Evolutionary conservation across 1,284 basidiomycete species (phyloP).

Genomic region (Tausonia pullulans): DNA sequence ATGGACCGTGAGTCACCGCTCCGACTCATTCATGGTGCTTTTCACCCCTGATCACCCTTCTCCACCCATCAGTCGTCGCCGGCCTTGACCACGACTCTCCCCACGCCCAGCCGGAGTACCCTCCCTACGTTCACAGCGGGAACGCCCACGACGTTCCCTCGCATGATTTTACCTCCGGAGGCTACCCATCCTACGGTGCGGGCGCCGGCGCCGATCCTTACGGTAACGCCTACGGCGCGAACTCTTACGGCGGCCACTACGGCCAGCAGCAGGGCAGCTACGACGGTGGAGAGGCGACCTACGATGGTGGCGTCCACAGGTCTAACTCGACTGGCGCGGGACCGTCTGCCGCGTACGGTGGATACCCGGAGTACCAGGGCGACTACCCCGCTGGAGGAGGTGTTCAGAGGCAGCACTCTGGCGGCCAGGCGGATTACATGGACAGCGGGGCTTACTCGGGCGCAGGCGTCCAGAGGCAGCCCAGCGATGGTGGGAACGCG

Average conservation of each 20-base stretch:
- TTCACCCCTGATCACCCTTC: not conserved
- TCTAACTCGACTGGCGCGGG: too few species aligned
- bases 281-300: not conserved
- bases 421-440: not conserved
- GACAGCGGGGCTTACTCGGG: not conserved
- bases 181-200: not conserved
- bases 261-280: not conserved
- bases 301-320: not conserved
- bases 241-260: not conserved
- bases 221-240: not conserved
- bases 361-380: slow-evolving; percentile 2
- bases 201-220: not conserved
- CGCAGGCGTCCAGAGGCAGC: slow-evolving; percentile 7
- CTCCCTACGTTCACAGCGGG: not conserved
- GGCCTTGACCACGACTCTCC: not conserved
- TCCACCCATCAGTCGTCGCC: not conserved
- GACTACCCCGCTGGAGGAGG: not conserved
- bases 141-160: too few species aligned
- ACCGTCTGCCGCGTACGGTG: not conserved
- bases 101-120: slow-evolving; percentile 1
- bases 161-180: not conserved
- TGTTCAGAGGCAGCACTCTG: not conserved
- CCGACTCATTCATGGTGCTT: not conserved
- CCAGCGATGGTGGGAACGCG: not conserved
- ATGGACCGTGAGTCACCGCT: not conserved